Evolutionary conservation across 2,329 filamentous ascomycete species (phyloP).

Genomic region (Corynespora cassiicola): DNA sequence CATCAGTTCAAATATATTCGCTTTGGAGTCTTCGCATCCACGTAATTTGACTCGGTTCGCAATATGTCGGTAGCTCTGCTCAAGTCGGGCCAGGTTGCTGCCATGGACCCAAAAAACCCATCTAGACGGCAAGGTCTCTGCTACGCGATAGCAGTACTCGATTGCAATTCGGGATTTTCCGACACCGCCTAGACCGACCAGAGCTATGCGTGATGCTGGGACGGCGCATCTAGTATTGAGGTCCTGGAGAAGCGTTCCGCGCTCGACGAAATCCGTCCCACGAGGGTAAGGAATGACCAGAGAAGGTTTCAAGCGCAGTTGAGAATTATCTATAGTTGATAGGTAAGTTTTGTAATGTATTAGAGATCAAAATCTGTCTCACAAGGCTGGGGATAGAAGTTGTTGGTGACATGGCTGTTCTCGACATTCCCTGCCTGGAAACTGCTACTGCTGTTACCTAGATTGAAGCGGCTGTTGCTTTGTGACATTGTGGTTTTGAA

Average conservation of each 20-base stretch:
- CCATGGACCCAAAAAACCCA: slow-evolving; percentile 25
- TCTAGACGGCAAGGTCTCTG: slow-evolving; percentile 10
- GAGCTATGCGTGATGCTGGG: slow-evolving; percentile 21
- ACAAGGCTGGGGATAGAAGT: too few species aligned
- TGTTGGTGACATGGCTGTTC: too few species aligned
- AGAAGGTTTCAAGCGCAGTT: slow-evolving; percentile 5
- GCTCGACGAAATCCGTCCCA: slow-evolving; percentile 30
- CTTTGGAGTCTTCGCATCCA: slow-evolving; percentile 13
- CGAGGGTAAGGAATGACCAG: slow-evolving; percentile 22
- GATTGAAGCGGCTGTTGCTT: too few species aligned
- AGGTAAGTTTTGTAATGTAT: too few species aligned
- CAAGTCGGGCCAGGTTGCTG: slow-evolving; percentile 14
- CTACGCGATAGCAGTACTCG: slow-evolving; percentile 15
- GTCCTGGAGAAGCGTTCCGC: slow-evolving; percentile 12
- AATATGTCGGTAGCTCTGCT: slow-evolving; percentile 17
- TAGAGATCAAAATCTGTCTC: too few species aligned
- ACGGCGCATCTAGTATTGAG: slow-evolving; percentile 10
- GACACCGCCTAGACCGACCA: slow-evolving; percentile 32
- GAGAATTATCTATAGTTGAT: slow-evolving; percentile 17
- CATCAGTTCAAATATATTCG: slow-evolving; percentile 18
- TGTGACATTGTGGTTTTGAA: too few species aligned
- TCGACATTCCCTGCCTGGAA: too few species aligned
- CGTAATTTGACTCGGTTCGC: slow-evolving; percentile 12
- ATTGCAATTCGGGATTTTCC: slow-evolving; percentile 30
- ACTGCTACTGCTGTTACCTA: too few species aligned